Evolutionary conservation across 306 rosid genomes (phyloP).

Genomic region (Cicer pinnatifidum): DNA sequence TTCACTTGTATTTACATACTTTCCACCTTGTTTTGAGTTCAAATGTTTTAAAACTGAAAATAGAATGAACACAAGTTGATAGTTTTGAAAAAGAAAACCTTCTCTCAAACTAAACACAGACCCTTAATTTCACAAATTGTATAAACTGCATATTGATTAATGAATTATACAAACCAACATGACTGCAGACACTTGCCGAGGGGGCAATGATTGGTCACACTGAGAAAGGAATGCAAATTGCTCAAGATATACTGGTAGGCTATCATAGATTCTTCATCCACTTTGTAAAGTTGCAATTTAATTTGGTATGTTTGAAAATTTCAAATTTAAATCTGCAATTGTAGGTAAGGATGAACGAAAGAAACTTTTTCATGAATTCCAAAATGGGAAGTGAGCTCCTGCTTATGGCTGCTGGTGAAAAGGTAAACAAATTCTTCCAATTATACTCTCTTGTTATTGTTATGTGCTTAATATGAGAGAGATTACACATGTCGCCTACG

Average conservation of each 20-base stretch:
- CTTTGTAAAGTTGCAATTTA: constrained; percentile 11
- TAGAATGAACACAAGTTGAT: background rate
- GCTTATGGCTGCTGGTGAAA: constrained; percentile 78
- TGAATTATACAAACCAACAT: constrained; percentile 43
- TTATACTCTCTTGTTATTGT: constrained; percentile 30
- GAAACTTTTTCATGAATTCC: constrained; percentile 58
- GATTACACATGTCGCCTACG: background rate
- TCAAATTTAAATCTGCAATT: constrained; percentile 7
- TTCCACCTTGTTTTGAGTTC: background rate
- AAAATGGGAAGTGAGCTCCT: constrained; percentile 72
- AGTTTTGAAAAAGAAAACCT: background rate
- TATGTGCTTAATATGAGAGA: constrained; percentile 16
- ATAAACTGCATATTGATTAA: constrained; percentile 32
- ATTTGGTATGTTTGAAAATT: constrained; percentile 19
- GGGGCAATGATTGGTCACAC: constrained; percentile 96
- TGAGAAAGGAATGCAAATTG: constrained; percentile 86
- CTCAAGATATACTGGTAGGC: constrained; percentile 77
- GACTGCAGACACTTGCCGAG: constrained; percentile 72
- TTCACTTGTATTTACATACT: background rate
- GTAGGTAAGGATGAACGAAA: constrained; percentile 68
- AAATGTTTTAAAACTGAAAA: constrained; percentile 4
- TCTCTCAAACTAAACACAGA: background rate
- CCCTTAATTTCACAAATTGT: constrained; percentile 3
- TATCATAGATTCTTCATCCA: constrained; percentile 35
- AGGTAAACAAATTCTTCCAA: constrained; percentile 55